Evolutionary conservation across 441 rosid species (phyloP).

Genomic region (Gossypium davidsonii): DNA sequence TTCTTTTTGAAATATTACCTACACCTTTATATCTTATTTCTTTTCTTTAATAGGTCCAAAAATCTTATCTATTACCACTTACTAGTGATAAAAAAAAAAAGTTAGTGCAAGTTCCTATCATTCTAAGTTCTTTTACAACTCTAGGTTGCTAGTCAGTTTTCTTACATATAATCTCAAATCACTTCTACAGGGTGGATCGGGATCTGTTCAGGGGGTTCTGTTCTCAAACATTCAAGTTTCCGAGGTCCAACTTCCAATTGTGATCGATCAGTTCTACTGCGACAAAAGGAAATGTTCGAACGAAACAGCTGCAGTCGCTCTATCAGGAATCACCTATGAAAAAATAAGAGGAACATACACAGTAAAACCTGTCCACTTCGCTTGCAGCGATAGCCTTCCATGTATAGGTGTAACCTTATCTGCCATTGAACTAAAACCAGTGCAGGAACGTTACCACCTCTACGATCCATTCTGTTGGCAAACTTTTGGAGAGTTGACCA

Average conservation of each 20-base stretch:
- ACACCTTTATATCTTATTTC: not conserved
- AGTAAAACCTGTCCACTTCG: slow-evolving; percentile 70
- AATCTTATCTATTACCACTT: not conserved
- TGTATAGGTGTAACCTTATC: slow-evolving; percentile 64
- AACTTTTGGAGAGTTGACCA: slow-evolving; percentile 68
- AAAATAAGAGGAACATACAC: slow-evolving; percentile 84
- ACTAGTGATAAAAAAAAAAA: not conserved
- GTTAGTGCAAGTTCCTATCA: not conserved
- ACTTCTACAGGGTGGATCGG: slow-evolving; percentile 78
- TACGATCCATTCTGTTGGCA: slow-evolving; percentile 81
- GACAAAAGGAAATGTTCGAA: slow-evolving; percentile 70
- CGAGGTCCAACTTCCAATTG: slow-evolving; percentile 79
- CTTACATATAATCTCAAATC: slow-evolving; percentile 15
- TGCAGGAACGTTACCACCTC: slow-evolving; percentile 50
- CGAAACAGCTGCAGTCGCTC: slow-evolving; percentile 80
- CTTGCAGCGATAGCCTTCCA: slow-evolving; percentile 85
- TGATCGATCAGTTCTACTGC: slow-evolving; percentile 91
- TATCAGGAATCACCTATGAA: slow-evolving; percentile 80
- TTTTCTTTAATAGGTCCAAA: not conserved
- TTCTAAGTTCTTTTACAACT: not conserved
- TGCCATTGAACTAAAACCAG: slow-evolving; percentile 56
- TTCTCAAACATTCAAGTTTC: slow-evolving; percentile 92
- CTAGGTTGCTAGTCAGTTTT: slow-evolving; percentile 9
- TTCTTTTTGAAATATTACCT: not conserved
- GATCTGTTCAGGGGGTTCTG: slow-evolving; percentile 69